Conservation (phyloP, 345 rosid species). For the Odontarrhena argentea region DNA sequence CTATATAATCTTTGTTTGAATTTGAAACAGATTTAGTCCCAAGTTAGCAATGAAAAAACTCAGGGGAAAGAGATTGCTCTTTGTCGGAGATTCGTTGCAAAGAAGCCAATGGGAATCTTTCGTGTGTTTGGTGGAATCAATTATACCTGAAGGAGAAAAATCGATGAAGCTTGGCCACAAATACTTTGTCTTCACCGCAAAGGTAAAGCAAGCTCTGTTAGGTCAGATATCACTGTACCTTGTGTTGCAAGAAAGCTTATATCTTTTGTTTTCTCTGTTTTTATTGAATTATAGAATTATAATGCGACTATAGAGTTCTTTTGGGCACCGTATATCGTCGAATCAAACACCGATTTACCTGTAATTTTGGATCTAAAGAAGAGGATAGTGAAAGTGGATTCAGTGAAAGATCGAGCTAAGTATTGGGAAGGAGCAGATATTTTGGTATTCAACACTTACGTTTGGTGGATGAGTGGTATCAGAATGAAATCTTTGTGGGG, state of each 20-base stretch:
- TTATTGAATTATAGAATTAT: conserved; percentile 52
- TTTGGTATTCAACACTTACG: conserved; percentile 80
- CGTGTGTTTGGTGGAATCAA: conserved; percentile 74
- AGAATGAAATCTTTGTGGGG: conserved; percentile 84
- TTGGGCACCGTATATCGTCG: conserved; percentile 90
- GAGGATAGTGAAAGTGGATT: conserved; percentile 81
- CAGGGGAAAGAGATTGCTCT: conserved; percentile 72
- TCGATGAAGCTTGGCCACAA: conserved; percentile 55
- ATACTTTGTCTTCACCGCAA: conserved; percentile 63
- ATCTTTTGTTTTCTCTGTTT: not conserved
- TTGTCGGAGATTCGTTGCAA: conserved; percentile 88
- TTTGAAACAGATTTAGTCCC: conserved; percentile 61
- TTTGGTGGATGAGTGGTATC: conserved; percentile 96
- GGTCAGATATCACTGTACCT: conserved; percentile 34
- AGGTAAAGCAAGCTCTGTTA: conserved; percentile 45
- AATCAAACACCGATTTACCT: conserved; percentile 76
- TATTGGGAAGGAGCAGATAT: conserved; percentile 81
- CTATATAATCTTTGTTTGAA: not conserved
- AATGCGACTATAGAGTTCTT: conserved; percentile 81
- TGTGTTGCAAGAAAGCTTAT: conserved; percentile 55
- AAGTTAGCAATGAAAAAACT: conserved; percentile 62
- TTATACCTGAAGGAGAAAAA: conserved; percentile 62
- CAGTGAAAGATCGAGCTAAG: conserved; percentile 64
- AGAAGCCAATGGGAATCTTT: conserved; percentile 93
- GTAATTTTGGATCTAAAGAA: conserved; percentile 65